Conservation (phyloP, 129 eudicot species). For the Centaurea solstitialis region DNA sequence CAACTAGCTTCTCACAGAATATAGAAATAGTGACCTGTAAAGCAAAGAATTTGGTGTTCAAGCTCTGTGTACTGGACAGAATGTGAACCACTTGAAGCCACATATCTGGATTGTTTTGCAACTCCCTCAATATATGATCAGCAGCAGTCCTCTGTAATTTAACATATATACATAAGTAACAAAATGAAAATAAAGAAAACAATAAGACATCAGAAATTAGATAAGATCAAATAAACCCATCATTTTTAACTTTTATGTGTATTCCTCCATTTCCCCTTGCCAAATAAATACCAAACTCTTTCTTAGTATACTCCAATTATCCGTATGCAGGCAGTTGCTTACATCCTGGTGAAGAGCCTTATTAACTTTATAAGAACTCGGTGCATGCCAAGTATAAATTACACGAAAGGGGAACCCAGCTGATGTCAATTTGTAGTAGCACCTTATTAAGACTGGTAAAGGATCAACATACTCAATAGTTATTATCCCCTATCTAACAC, state of each 20-base stretch:
- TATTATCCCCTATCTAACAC: background rate
- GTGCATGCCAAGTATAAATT: background rate
- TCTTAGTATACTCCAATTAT: background rate
- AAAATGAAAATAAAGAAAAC: background rate
- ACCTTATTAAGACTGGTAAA: background rate
- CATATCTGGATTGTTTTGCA: conserved; percentile 93
- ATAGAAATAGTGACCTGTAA: conserved; percentile 64
- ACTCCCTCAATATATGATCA: conserved; percentile 82
- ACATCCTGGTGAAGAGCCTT: conserved; percentile 4
- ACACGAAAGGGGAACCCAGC: background rate
- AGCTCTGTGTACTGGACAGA: conserved; percentile 69
- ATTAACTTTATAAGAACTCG: background rate
- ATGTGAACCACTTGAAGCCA: conserved; percentile 99
- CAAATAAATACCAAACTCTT: background rate
- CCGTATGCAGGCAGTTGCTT: conserved; percentile 12
- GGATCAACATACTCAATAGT: background rate
- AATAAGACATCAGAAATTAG: background rate
- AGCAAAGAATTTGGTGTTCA: conserved; percentile 92
- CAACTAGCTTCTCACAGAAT: background rate
- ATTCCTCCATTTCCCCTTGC: background rate
- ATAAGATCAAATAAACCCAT: conserved; percentile 4
- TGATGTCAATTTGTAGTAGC: background rate
- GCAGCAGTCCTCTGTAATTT: conserved; percentile 84
- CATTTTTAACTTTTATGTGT: background rate
- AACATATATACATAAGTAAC: conserved; percentile 14